These are phyloP conservation scores for Thymus mandschuricus DNA, from an alignment of 257 asterid species.

Conservation along the genomic window DNA sequence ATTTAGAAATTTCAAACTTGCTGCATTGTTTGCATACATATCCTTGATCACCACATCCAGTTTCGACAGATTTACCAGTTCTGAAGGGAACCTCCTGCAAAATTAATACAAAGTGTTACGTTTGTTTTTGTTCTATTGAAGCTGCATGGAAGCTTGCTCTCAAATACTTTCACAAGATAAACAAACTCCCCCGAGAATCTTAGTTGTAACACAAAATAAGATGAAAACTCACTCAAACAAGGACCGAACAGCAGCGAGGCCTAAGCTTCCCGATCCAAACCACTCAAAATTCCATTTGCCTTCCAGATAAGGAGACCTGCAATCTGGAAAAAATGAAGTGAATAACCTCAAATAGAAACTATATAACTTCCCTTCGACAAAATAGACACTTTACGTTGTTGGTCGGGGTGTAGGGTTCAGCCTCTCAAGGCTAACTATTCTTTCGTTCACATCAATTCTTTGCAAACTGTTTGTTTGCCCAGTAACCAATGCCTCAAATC, in stretches of 20 bases:
- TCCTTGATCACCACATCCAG: conserved; percentile 81
- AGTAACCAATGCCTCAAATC: conserved; percentile 67
- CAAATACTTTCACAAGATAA: not conserved
- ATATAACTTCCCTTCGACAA: conserved; percentile 44
- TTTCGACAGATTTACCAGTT: conserved; percentile 65
- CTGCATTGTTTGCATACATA: conserved; percentile 63
- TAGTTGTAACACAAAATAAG: conserved; percentile 12
- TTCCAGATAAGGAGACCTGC: conserved; percentile 69
- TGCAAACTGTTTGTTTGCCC: conserved; percentile 62
- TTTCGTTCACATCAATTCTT: conserved; percentile 74
- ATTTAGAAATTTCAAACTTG: conserved; percentile 61
- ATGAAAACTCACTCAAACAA: conserved; percentile 58
- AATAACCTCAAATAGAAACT: conserved; percentile 24
- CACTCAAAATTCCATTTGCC: conserved; percentile 75
- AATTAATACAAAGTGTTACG: not conserved
- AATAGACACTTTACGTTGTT: conserved; percentile 74
- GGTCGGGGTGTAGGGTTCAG: conserved; percentile 92
- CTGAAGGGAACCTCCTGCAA: conserved; percentile 78
- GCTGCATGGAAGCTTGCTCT: not conserved
- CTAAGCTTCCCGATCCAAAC: conserved; percentile 77
- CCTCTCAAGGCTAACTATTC: conserved; percentile 74
- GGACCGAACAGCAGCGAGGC: conserved; percentile 56
- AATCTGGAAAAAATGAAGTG: conserved; percentile 36
- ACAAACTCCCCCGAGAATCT: not conserved
- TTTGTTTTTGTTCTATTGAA: not conserved